Evolutionary conservation across 106 monocot genomes (phyloP), one percentile per base, ranked within the genome.

Genomic region (Triglochin maritima): DNA sequence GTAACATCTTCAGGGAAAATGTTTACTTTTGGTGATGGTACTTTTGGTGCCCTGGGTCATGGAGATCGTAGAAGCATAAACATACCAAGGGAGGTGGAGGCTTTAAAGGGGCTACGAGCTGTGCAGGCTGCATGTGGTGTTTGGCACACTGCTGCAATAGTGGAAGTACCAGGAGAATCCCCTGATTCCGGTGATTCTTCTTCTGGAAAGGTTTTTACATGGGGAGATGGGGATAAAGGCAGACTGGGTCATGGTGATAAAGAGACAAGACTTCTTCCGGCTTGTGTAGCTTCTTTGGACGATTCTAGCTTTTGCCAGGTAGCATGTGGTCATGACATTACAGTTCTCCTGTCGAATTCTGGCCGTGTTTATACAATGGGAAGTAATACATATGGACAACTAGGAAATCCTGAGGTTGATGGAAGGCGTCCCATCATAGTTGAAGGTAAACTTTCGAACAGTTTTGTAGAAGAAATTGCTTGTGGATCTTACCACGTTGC

Each of bases 171-270:
- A 63, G 48, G 15, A 8, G 78, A 69, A 3, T 77, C 65, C 49
- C 63, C 72, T 29, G 67, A 61, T 58, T 78, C 75, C 17, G 29
- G 62, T 9, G 47, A 14, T 49, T 84, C 73, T 62, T 74, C 76
- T 9, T 79, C 76, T 59, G 87, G 81, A 10, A 87, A 81, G 66
- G 51, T 87, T 3, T 87, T 87, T 64, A 87, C 84, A 43, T 87
- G 87, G 87, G 87, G 87, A 42, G 81, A 87, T 79, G 87, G 87
- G 29, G 87, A 87, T 73, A 87, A 84, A 79, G 76, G 83, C 48
- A 69, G 70, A 17, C 76, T 87, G 58, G 87, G 87, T 5, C 84
- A 87, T 67, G 87, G 87, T 44, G 84, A 87, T 43, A 76, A 59
- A 62, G 79, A 77, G 51, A 4, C 81, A 46, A 78, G 71, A 47